A percentile compares a stretch with the other conserved stretches of the same genome.
phyloP scores from a whole-genome alignment of 768 basidiomycete genomes.

The Suillus clintonianus region DNA sequence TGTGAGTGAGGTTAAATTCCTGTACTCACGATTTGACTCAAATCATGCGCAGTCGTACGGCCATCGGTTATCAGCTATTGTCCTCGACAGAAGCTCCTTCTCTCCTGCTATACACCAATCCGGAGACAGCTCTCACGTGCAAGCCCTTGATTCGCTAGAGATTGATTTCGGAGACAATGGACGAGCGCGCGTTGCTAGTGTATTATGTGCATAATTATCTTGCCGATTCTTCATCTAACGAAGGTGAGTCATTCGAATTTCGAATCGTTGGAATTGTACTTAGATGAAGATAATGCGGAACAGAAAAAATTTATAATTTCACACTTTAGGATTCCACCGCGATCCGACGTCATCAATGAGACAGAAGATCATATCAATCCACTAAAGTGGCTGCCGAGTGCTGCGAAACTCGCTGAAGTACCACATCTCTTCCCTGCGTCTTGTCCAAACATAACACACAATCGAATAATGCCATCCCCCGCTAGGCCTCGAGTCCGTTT shows the following conservation, averaged over 20 bases:
- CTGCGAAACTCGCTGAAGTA: not conserved
- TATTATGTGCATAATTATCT: slow-evolving; percentile 40
- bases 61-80: slow-evolving; percentile 61
- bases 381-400: not conserved
- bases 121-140: slow-evolving; percentile 16
- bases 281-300: not conserved
- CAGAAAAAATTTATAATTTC: not conserved
- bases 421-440: too few species aligned
- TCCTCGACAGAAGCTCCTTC: slow-evolving; percentile 45
- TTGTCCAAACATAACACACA: too few species aligned
- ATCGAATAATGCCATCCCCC: too few species aligned
- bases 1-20: slow-evolving; percentile 43
- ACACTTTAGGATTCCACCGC: not conserved
- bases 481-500: too few species aligned
- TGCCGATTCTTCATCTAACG: not conserved
- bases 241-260: not conserved
- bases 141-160: slow-evolving; percentile 19
- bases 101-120: not conserved
- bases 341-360: not conserved
- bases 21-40: slow-evolving; percentile 7
- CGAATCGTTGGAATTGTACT: not conserved
- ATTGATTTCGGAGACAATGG: slow-evolving; percentile 62
- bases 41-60: slow-evolving; percentile 50
- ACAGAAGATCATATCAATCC: not conserved
- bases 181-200: slow-evolving; percentile 50